Conservation (phyloP, 2,329 filamentous ascomycete genomes). For the Diaporthe ampelina region DNA sequence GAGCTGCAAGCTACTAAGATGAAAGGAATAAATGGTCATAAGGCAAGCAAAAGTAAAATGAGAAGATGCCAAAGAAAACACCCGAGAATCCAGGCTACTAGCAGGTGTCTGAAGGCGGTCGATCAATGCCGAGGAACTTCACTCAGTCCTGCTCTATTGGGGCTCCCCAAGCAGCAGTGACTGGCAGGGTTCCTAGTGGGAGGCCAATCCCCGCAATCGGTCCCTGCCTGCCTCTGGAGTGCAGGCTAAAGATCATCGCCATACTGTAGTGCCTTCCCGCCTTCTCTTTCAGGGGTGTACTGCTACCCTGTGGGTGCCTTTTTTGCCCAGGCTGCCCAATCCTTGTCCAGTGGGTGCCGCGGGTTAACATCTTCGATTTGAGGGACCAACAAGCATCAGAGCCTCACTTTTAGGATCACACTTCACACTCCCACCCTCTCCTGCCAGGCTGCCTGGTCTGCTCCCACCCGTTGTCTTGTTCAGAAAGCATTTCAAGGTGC, state of each 20-base stretch:
- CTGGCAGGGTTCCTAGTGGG: constrained; percentile 18
- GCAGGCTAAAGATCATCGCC: constrained; percentile 1
- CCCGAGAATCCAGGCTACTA: constrained; percentile 5
- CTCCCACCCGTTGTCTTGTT: not conserved
- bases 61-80: constrained; percentile 19
- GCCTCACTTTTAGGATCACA: constrained; percentile 39
- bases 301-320: constrained; percentile 1
- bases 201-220: constrained; percentile 16
- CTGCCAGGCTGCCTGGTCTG: not conserved
- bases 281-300: constrained; percentile 32
- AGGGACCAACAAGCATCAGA: constrained; percentile 7
- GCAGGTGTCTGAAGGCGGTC: constrained; percentile 15
- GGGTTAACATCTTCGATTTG: constrained; percentile 8
- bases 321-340: constrained; percentile 15
- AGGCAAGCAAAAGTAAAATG: not conserved
- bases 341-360: constrained; percentile 1
- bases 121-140: constrained; percentile 37
- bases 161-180: not conserved
- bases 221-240: too few species aligned
- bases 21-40: not conserved
- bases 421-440: constrained; percentile 33
- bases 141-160: not conserved
- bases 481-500: not conserved
- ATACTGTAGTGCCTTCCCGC: constrained; percentile 14
- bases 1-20: not conserved